Evolutionary conservation across 2,329 filamentous ascomycete species (phyloP).

Genomic region (Epichloe typhina): DNA sequence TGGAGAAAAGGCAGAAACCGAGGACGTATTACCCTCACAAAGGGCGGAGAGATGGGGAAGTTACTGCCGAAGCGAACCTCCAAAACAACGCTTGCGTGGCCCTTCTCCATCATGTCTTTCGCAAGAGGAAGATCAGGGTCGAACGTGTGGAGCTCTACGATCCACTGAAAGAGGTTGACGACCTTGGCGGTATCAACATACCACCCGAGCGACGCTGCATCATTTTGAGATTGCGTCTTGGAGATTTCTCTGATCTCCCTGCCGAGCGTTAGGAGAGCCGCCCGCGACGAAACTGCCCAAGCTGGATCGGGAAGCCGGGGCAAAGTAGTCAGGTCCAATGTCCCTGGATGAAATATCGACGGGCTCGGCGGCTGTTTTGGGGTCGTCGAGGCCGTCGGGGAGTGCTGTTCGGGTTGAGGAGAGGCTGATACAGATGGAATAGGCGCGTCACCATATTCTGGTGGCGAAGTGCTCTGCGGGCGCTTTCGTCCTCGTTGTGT

Average conservation of each 20-base stretch:
- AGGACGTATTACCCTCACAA: constrained; percentile 70
- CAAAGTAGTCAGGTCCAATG: constrained; percentile 47
- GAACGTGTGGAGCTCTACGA: constrained; percentile 79
- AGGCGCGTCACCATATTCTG: not conserved
- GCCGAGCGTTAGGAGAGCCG: constrained; percentile 14
- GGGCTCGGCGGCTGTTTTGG: not conserved
- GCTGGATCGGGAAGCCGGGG: constrained; percentile 39
- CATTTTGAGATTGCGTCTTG: constrained; percentile 48
- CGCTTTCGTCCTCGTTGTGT: not conserved
- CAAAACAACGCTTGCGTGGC: constrained; percentile 56
- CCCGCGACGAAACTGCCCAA: constrained; percentile 17
- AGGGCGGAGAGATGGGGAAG: constrained; percentile 69
- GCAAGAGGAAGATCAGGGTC: constrained; percentile 55
- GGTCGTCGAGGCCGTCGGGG: too few relatives aligned
- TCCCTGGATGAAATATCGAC: constrained; percentile 48
- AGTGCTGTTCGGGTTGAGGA: too few relatives aligned
- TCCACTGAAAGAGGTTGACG: constrained; percentile 78
- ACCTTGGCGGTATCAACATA: constrained; percentile 58
- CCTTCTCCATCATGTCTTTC: constrained; percentile 53
- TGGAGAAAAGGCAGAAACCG: constrained; percentile 57
- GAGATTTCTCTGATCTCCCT: constrained; percentile 50
- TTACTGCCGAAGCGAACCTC: constrained; percentile 70
- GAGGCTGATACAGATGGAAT: not conserved
- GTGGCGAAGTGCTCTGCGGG: not conserved
- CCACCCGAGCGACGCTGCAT: constrained; percentile 63